These are phyloP conservation scores for Alternaria solani DNA, from an alignment of 2,329 filamentous ascomycete genomes.

Conservation along the genomic window DNA sequence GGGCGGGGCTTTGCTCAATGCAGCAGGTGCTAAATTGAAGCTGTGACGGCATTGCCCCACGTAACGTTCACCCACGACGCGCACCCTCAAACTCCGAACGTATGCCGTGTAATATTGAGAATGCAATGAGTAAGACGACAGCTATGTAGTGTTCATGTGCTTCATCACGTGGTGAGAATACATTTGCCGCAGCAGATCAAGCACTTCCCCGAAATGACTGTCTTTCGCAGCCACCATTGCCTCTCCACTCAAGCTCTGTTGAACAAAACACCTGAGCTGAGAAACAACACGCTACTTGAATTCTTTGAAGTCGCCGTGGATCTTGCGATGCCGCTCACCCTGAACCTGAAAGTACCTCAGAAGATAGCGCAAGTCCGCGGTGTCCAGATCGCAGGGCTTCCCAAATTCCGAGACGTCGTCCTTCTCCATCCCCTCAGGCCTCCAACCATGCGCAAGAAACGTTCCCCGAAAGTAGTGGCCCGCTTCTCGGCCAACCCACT, in stretches of 20 bases:
- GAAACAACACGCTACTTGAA: background rate
- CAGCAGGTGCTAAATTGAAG: conserved; percentile 16
- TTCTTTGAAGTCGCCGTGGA: background rate
- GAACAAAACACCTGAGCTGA: too few relatives aligned
- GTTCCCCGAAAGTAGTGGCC: background rate
- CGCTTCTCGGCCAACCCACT: background rate
- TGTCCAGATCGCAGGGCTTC: background rate
- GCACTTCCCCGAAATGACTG: too few relatives aligned
- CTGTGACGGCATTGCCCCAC: conserved; percentile 13
- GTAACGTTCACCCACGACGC: background rate
- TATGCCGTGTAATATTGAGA: background rate
- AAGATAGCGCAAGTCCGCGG: background rate
- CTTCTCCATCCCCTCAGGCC: background rate
- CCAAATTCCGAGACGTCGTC: background rate
- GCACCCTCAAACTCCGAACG: background rate
- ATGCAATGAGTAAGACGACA: background rate
- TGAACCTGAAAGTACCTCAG: background rate
- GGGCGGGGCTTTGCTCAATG: conserved; percentile 18
- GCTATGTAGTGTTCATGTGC: background rate
- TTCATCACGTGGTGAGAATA: background rate
- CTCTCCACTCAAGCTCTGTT: too few relatives aligned
- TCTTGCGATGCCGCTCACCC: background rate
- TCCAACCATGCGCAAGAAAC: background rate
- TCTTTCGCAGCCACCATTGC: too few relatives aligned
- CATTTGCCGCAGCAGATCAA: background rate